These are phyloP conservation scores for Cinchona pubescens DNA, from an alignment of 257 asterid species.

Conservation along the genomic window DNA sequence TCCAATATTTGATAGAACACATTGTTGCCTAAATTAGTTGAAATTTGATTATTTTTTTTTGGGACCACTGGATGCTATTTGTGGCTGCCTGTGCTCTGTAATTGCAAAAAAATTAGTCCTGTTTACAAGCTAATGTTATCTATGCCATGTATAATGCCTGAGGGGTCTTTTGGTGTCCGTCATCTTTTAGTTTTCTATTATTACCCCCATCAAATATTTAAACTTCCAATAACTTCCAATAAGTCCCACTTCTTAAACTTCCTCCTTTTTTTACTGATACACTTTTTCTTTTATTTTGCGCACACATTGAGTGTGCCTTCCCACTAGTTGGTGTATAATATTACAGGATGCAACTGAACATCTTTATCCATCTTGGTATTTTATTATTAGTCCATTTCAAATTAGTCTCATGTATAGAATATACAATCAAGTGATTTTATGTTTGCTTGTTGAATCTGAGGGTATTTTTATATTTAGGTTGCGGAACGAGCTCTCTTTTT, in stretches of 20 bases:
- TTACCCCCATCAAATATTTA: too few relatives aligned
- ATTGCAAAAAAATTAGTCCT: background rate
- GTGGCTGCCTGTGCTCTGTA: background rate
- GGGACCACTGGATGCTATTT: background rate
- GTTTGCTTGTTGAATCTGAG: background rate
- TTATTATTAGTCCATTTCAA: background rate
- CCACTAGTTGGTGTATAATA: background rate
- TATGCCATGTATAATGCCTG: too few relatives aligned
- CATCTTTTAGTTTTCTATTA: too few relatives aligned
- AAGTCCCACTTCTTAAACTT: too few relatives aligned
- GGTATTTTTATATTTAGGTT: constrained; percentile 48
- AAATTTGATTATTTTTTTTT: background rate
- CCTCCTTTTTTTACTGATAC: too few relatives aligned
- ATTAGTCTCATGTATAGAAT: background rate
- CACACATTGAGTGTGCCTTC: too few relatives aligned
- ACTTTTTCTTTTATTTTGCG: too few relatives aligned
- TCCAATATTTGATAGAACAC: background rate
- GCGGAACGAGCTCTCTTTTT: constrained; percentile 74
- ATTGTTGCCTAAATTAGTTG: background rate
- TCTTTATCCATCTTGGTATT: background rate
- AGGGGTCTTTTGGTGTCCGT: too few relatives aligned
- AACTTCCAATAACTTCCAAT: too few relatives aligned
- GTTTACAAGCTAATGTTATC: background rate
- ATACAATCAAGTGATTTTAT: background rate
- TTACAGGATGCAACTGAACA: background rate